Percentiles rank a stretch among this genome's conserved stretches.
Conservation (phyloP, 176 grass and related monocot species). For the Miscanthus lutarioriparius region DNA sequence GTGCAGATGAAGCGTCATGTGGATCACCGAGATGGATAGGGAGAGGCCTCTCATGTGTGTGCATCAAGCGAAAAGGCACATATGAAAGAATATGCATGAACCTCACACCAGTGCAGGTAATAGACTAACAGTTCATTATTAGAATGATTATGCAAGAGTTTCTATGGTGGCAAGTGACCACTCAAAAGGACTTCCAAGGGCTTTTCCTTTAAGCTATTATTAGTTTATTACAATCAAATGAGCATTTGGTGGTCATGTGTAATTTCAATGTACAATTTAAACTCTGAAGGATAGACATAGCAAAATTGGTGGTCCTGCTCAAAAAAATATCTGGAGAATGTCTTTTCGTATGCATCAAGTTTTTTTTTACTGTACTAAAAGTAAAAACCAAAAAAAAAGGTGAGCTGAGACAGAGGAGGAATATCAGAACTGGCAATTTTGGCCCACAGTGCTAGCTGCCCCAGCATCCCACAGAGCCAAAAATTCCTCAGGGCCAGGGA, state of each 20-base stretch:
- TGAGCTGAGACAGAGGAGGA: too few relatives aligned
- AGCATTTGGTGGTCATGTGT: not conserved
- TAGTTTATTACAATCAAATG: not conserved
- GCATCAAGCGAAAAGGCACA: slow-evolving; percentile 84
- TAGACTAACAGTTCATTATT: not conserved
- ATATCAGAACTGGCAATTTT: too few relatives aligned
- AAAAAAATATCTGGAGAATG: not conserved
- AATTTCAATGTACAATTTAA: not conserved
- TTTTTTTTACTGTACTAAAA: too few relatives aligned
- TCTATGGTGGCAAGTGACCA: not conserved
- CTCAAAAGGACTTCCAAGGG: slow-evolving; percentile 17
- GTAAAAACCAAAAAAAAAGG: too few relatives aligned
- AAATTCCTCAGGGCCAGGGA: too few relatives aligned
- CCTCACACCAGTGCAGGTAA: slow-evolving; percentile 82
- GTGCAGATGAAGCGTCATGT: slow-evolving; percentile 81
- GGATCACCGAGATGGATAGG: slow-evolving; percentile 99
- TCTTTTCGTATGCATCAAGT: not conserved
- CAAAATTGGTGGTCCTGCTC: slow-evolving; percentile 5
- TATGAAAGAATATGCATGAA: slow-evolving; percentile 90
- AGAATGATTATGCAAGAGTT: not conserved
- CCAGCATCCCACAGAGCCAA: too few relatives aligned
- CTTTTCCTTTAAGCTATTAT: slow-evolving; percentile 5
- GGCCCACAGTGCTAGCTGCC: too few relatives aligned
- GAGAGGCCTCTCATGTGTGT: slow-evolving; percentile 87
- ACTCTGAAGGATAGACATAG: not conserved